A percentile compares a stretch with the other conserved stretches of the same genome.
Conservation (phyloP, 2,329 filamentous ascomycete species). For the Neonectria punicea region DNA sequence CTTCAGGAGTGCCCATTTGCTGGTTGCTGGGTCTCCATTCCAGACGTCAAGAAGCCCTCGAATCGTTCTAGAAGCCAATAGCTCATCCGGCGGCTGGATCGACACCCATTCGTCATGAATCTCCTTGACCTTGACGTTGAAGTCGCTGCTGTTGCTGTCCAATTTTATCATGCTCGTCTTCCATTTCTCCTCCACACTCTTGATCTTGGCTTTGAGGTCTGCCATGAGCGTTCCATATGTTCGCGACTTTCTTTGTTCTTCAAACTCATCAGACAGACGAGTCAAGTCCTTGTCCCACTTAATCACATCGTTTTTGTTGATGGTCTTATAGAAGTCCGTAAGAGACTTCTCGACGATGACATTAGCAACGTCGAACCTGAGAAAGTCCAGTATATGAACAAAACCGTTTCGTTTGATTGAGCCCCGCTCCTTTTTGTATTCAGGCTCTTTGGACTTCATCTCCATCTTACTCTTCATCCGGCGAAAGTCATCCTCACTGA, state of each 20-base stretch:
- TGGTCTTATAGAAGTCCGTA: conserved; percentile 42
- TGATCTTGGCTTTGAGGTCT: conserved; percentile 49
- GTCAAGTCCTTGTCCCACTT: conserved; percentile 53
- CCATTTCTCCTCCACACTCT: conserved; percentile 48
- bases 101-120: conserved; percentile 55
- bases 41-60: conserved; percentile 42
- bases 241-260: conserved; percentile 42
- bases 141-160: conserved; percentile 45
- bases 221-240: conserved; percentile 48
- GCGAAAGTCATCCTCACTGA: conserved; percentile 46
- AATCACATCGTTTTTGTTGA: conserved; percentile 32
- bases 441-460: conserved; percentile 49
- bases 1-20: conserved; percentile 61
- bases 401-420: conserved; percentile 33
- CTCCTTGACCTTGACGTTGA: conserved; percentile 44
- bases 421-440: conserved; percentile 56
- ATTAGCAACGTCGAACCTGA: conserved; percentile 66
- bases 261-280: conserved; percentile 48
- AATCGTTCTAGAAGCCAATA: conserved; percentile 40
- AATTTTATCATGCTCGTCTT: conserved; percentile 32
- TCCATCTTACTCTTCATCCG: conserved; percentile 33
- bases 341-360: conserved; percentile 53
- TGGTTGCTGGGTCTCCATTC: conserved; percentile 42
- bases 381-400: conserved; percentile 69
- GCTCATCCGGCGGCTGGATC: conserved; percentile 50